Evolutionary conservation across 2,329 filamentous ascomycete genomes (phyloP), one percentile per base, ranked within the genome.

Genomic region (Thelonectria rubi): DNA sequence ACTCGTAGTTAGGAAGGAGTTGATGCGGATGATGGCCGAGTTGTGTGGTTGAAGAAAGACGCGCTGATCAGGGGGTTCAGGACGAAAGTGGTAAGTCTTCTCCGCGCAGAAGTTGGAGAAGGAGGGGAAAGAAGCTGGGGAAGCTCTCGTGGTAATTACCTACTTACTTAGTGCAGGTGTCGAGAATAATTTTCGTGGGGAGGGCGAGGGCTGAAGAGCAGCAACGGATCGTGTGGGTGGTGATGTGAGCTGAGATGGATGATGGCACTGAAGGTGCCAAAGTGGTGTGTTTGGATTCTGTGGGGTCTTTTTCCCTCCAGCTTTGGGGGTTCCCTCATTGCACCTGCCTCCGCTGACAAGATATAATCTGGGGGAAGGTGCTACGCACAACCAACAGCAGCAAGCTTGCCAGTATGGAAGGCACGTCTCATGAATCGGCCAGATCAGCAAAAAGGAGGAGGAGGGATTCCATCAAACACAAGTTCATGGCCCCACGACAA

Each of bases 11-110:
- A 30, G 45, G 30, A 50, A 53, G 20, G 46, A 34, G 37, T 18
- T 49, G 52, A 62, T 55, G 60, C 66, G 68, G 68, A 70, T 68
- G 57, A 51, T 63, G 68, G 39, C 68, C 68, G 68, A 70, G 50
- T 48, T 60, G 54, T 60, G 54, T 30, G n/a, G 59, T 66, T 58
- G 55, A 62, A 53, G 61, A 62, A 58, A 58, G 58, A 51, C 55
- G 61, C 17, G 54, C 30, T 64, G 56, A 62, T 58, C 56, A 60
- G 60, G 65, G 58, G 60, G 46, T 43, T 53, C 48, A 43, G 47
- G 56, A 59, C 58, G 14, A 40, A 60, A 39, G 54, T 52, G 63
- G 58, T 48, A 63, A 62, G 61, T 47, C 45, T 43, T 58, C 37
- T 30, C 55, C 20, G 47, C 34, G 14, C 15, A 15, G 21, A 34